Conservation (phyloP, 2,329 filamentous ascomycete species). For the Pezicula rhizophila region DNA sequence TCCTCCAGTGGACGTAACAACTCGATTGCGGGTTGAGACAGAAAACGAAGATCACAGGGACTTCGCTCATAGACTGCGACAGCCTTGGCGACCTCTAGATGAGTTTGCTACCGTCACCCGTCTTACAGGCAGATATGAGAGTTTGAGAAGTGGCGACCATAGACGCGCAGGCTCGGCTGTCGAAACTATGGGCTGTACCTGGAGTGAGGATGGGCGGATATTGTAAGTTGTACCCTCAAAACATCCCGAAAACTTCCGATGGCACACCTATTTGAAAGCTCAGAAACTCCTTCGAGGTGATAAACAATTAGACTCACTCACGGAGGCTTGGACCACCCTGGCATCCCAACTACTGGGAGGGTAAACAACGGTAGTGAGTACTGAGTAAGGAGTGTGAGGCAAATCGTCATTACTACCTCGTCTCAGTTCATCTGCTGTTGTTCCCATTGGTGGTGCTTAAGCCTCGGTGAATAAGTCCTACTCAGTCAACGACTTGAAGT, state of each 20-base stretch:
- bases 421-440: no score
- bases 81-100: conserved; percentile 21
- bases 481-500: no score
- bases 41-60: conserved; percentile 27
- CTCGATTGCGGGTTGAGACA: conserved; percentile 20
- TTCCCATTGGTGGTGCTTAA: no score
- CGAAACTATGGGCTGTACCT: conserved; percentile 55
- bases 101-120: conserved; percentile 7
- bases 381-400: background rate
- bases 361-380: no score
- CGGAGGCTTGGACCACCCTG: no score
- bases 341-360: no score
- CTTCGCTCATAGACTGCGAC: conserved; percentile 20
- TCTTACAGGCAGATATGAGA: conserved; percentile 24
- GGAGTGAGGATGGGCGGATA: conserved; percentile 54
- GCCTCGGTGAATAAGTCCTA: no score
- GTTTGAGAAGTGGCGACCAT: conserved; percentile 22
- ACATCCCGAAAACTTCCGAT: background rate
- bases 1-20: conserved; percentile 15
- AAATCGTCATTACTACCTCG: background rate
- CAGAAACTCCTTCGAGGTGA: no score
- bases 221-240: conserved; percentile 40
- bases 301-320: no score
- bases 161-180: conserved; percentile 38
- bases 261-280: no score